Evolutionary conservation across 2,329 filamentous ascomycete species (phyloP), one percentile per base, ranked within the genome.

Genomic region (Gnomoniopsis smithogilvyi): DNA sequence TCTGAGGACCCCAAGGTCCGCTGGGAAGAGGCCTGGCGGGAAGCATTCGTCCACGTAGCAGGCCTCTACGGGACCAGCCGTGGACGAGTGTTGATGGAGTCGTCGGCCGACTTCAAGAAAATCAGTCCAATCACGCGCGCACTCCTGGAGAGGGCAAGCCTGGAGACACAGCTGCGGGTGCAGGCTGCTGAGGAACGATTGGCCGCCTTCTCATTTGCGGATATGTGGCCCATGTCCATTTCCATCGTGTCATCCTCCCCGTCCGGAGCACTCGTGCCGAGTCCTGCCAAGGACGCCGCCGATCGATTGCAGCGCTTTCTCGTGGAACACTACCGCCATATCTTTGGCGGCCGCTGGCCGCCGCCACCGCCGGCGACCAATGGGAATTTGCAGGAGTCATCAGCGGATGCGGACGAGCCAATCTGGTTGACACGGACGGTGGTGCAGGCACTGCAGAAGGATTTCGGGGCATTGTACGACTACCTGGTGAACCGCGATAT

Each of bases 381-480:
- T 17, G 52, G 54, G 10, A 38, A 55, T 7, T 11, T 15, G 19
- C 45, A 47, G 45, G 6, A 12, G 38, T 52, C 58, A 19, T 43
- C 61, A 12, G 64, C 62, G 43, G 67, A 74, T 55, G 54, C 64
- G 41, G 72, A 74, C 1, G 76, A 80, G 34, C 78, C 81, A 11
- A 76, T 77, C 43, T 90, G 87, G 87, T 75, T 90, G 14, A 87
- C 81, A 4, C 77, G 87, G 45, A 79, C 77, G 3, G 69, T 89
- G 19, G 79, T 79, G 1, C 77, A 80, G 50, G 76, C 75, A 2
- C 69, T 91, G n/a, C 85, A 88, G 63, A 76, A 75, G 34, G 88
- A 90, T 64, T 90, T 91, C 65, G 84, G 85, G 2, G 82, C 84
- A 0, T 73, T 91, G 1, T 91, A 91, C 65, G 87, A 90, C 66